Evolutionary conservation across 345 rosid genomes (phyloP), one percentile per base, ranked within the genome.

Genomic region (Sisymbrium irio): DNA sequence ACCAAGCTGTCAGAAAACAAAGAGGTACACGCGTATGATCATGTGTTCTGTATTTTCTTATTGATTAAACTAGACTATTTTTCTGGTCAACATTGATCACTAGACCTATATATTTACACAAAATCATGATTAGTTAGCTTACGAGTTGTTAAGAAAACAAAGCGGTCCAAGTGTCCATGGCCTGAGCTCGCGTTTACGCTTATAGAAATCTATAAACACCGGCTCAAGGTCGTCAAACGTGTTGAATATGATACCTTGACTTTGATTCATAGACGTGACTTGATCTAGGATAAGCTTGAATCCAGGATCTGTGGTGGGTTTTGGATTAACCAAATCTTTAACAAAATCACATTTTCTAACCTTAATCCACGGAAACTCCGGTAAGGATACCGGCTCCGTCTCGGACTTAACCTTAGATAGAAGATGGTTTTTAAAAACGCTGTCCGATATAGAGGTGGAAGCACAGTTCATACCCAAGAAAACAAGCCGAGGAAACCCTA

Each of bases 401-500:
- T 53, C 59, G 18, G 59, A 53, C 59, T 53, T 53, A 27, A 28
- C 59, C 18, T 53, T 13, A 27, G 59, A 53, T 3, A 53, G 11
- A 53, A 53, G 59, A 36, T 28, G 5, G 36, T 53, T 53, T 14
- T 27, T 8, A 53, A 53, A 53, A 13, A 53, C 59, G 14, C 59
- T 53, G 59, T 53, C 59, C 36, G 27, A 1, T 27, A 54, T 7
- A 54, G 19, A 54, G 11, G 59, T 32, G 59, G 59, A 54, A 14
- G 18, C 18, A 19, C 59, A 54, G 37, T 54, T 54, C 59, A 53
- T 53, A 3, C 59, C 59, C 35, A 53, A 27, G 59, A 53, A 53
- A 53, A 53, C 59, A 53, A 53, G 59, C 59, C 59, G 59, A n/a
- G 59, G 59, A 54, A 54, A 54, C 59, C 59, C 37, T 54, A 28